Conservation (phyloP, 2,329 filamentous ascomycete species). For the Leptodontidium sp. region DNA sequence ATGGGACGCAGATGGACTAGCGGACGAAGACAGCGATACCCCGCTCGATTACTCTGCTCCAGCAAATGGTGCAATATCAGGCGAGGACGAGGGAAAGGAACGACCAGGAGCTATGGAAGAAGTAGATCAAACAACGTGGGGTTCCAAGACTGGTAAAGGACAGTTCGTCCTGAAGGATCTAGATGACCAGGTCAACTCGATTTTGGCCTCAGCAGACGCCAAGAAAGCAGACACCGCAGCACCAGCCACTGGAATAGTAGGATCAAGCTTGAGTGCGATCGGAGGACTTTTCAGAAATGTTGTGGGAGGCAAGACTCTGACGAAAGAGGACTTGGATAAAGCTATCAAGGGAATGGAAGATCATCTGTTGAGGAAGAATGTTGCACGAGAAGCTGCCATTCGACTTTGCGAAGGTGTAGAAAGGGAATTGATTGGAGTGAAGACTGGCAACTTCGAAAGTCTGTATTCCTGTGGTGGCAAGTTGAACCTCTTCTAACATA, state of each 20-base stretch:
- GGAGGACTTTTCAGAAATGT: conserved; percentile 93
- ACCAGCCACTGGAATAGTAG: conserved; percentile 71
- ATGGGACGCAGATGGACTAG: conserved; percentile 90
- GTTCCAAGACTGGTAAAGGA: conserved; percentile 82
- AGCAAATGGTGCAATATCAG: conserved; percentile 60
- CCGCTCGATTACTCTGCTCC: conserved; percentile 89
- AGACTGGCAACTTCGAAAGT: conserved; percentile 90
- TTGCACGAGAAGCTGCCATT: conserved; percentile 91
- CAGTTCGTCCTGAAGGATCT: conserved; percentile 95
- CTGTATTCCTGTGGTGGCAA: conserved; percentile 36
- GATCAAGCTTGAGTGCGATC: conserved; percentile 81
- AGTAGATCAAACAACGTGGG: conserved; percentile 84
- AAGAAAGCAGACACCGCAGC: conserved; percentile 58
- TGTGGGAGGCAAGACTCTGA: conserved; percentile 91
- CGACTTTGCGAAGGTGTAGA: conserved; percentile 92
- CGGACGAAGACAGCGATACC: conserved; percentile 79
- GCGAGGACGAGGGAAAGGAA: conserved; percentile 57
- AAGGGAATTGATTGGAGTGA: conserved; percentile 86
- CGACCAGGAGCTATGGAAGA: conserved; percentile 72
- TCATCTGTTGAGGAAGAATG: conserved; percentile 93
- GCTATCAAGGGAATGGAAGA: conserved; percentile 97
- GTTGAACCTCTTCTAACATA: conserved; percentile 36
- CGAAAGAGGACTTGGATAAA: conserved; percentile 87
- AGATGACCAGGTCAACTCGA: conserved; percentile 90
- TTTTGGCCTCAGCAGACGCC: conserved; percentile 81